phyloP scores from a whole-genome alignment of 2,329 filamentous ascomycete species.

The Domatiomyces catenatus region DNA sequence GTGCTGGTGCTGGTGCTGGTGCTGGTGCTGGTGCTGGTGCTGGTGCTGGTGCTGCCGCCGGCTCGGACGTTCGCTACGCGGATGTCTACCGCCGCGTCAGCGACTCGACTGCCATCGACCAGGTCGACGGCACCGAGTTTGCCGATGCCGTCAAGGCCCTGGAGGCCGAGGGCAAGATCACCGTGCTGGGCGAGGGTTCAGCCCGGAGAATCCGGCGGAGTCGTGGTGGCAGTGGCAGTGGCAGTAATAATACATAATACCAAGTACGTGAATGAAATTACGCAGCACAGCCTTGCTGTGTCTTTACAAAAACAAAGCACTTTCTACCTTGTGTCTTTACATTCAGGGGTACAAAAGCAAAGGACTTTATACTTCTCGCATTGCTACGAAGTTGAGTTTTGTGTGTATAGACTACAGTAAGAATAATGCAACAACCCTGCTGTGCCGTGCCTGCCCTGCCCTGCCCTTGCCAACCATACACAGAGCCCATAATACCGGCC shows the following conservation, averaged over 20 bases:
- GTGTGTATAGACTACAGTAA: too few relatives aligned
- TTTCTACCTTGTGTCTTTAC: too few relatives aligned
- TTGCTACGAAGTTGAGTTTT: background rate
- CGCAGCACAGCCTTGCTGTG: too few relatives aligned
- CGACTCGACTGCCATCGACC: conserved; percentile 52
- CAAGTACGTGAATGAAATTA: background rate
- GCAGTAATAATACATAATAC: background rate
- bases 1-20: conserved; percentile 15
- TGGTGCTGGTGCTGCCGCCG: conserved; percentile 22
- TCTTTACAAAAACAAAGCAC: too few relatives aligned
- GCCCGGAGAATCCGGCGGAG: conserved; percentile 65
- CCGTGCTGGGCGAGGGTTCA: conserved; percentile 68
- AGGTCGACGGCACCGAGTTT: conserved; percentile 67
- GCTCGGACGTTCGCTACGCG: conserved; percentile 56
- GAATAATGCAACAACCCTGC: too few relatives aligned
- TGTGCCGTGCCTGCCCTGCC: too few relatives aligned
- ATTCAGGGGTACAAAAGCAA: too few relatives aligned
- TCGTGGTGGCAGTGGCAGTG: background rate
- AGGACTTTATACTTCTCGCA: background rate
- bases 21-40: conserved; percentile 18
- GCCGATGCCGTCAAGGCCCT: conserved; percentile 62
- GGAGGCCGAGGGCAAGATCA: conserved; percentile 71
- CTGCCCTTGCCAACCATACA: too few relatives aligned
- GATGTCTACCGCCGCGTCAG: conserved; percentile 60
- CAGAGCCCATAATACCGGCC: too few relatives aligned